Conservation (phyloP, 2,329 filamentous ascomycete species). For the Keithomyces neogunnii region DNA sequence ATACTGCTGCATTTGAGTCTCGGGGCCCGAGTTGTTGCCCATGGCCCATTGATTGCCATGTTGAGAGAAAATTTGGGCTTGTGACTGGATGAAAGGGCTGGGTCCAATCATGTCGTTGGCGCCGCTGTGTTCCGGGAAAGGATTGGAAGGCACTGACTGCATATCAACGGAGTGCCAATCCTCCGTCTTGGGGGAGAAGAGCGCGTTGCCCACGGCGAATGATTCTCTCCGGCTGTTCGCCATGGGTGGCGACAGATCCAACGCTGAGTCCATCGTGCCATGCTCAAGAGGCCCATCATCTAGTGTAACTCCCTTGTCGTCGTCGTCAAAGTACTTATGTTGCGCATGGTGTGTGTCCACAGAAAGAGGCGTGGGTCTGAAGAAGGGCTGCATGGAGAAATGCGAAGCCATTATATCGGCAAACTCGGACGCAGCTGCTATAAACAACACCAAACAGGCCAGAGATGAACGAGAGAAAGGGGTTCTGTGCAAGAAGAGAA, state of each 20-base stretch:
- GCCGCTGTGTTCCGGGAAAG: conserved; percentile 47
- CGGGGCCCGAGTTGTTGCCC: conserved; percentile 59
- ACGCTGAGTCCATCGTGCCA: conserved; percentile 48
- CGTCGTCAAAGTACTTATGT: conserved; percentile 49
- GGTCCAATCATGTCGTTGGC: conserved; percentile 42
- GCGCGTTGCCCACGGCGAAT: conserved; percentile 44
- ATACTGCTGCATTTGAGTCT: conserved; percentile 65
- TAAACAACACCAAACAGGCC: not conserved
- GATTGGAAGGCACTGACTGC: conserved; percentile 54
- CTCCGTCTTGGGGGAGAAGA: conserved; percentile 59
- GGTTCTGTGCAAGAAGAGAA: not conserved
- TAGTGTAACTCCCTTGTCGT: conserved; percentile 46
- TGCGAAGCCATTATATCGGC: conserved; percentile 39
- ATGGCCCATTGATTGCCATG: conserved; percentile 51
- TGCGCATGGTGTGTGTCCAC: conserved; percentile 46
- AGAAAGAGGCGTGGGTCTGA: conserved; percentile 39
- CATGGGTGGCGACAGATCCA: conserved; percentile 57
- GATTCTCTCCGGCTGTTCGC: conserved; percentile 55
- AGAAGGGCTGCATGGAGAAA: conserved; percentile 42
- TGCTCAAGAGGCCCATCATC: conserved; percentile 55
- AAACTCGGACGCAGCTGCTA: not conserved
- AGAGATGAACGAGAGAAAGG: not conserved
- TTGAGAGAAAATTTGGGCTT: conserved; percentile 31
- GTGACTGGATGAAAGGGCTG: conserved; percentile 57
- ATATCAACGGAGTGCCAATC: conserved; percentile 57